Percentiles rank a stretch among this genome's conserved stretches.
Evolutionary conservation across 1,139 yeast species (phyloP).

Genomic region (Pichiaceae sp.): DNA sequence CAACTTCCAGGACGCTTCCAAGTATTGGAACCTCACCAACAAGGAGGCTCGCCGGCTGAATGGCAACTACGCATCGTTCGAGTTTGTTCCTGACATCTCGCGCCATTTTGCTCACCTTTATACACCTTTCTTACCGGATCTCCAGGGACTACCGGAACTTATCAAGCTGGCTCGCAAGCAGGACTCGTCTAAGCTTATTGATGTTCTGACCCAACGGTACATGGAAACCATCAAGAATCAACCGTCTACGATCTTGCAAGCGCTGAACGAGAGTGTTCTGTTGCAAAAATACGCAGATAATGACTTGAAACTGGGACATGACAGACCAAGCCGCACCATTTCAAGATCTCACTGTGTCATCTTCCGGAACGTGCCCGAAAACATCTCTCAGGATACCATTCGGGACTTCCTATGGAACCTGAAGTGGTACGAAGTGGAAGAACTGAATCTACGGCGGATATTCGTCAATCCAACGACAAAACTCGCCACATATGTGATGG

Average conservation of each 20-base stretch:
- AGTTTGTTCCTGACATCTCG: slow-evolving; percentile 3
- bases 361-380: slow-evolving; percentile 24
- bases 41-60: neutral
- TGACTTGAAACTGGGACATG: neutral
- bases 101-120: slow-evolving; percentile 3
- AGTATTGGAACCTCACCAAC: slow-evolving; percentile 1
- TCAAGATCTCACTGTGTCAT: slow-evolving; percentile 17
- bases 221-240: neutral
- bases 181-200: neutral
- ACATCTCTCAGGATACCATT: slow-evolving; percentile 18
- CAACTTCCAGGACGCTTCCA: neutral
- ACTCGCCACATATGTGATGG: slow-evolving; percentile 32
- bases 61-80: slow-evolving; percentile 1
- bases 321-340: slow-evolving; percentile 4
- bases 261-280: slow-evolving; percentile 1
- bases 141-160: slow-evolving; percentile 6
- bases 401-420: slow-evolving; percentile 34
- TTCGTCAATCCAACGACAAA: slow-evolving; percentile 24
- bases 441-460: slow-evolving; percentile 17
- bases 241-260: neutral
- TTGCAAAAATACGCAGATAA: neutral
- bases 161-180: neutral
- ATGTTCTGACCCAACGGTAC: neutral
- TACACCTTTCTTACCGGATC: slow-evolving; percentile 8
- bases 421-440: slow-evolving; percentile 27